phyloP scores from a whole-genome alignment of 2,329 filamentous ascomycete species.

The Cyphellophora europaea region DNA sequence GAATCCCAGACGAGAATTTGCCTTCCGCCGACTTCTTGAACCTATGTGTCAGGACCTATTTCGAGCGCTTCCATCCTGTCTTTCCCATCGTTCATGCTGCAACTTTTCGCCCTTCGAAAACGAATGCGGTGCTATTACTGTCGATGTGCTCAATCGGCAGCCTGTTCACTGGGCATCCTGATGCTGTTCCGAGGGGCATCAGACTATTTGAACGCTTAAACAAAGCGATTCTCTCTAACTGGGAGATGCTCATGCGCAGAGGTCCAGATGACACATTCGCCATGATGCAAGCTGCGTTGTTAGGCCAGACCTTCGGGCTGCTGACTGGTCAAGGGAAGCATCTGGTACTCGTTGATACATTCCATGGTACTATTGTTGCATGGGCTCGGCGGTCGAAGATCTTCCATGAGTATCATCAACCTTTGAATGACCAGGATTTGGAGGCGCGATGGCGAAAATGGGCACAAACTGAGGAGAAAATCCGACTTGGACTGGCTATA shows the following conservation, averaged over 20 bases:
- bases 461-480: background rate
- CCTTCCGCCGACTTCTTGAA: slow-evolving; percentile 16
- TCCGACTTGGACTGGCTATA: background rate
- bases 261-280: slow-evolving; percentile 15
- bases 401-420: background rate
- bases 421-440: background rate
- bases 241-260: slow-evolving; percentile 20
- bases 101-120: slow-evolving; percentile 16
- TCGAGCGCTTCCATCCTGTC: slow-evolving; percentile 12
- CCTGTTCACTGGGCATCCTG: slow-evolving; percentile 25
- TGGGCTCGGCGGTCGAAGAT: background rate
- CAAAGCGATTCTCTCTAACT: slow-evolving; percentile 23
- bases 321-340: slow-evolving; percentile 21
- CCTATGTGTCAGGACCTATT: slow-evolving; percentile 15
- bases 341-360: slow-evolving; percentile 21
- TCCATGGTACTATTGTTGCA: slow-evolving; percentile 21
- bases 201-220: slow-evolving; percentile 24
- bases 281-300: slow-evolving; percentile 22
- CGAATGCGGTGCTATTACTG: slow-evolving; percentile 23
- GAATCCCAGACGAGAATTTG: slow-evolving; percentile 10
- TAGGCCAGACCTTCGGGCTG: slow-evolving; percentile 23
- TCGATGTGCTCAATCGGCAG: slow-evolving; percentile 30
- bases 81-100: slow-evolving; percentile 16
- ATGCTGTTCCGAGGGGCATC: slow-evolving; percentile 21
- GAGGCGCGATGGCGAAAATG: background rate